Conservation (phyloP, 176 grass and related monocot genomes). For the Ensete glaucum region DNA sequence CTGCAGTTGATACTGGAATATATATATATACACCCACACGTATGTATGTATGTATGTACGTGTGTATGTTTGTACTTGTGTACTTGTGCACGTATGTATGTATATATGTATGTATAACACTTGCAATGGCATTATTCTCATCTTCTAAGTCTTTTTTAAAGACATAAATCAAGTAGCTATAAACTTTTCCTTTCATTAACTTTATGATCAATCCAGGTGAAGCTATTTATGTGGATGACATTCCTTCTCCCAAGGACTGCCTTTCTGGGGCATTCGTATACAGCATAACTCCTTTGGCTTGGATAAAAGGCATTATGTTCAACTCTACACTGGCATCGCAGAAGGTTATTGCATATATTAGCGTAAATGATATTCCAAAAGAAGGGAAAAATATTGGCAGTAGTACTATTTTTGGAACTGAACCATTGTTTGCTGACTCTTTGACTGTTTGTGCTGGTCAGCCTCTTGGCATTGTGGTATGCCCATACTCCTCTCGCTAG, state of each 20-base stretch:
- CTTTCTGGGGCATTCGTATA: slow-evolving; percentile 87
- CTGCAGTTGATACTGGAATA: no score
- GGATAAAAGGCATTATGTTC: slow-evolving; percentile 47
- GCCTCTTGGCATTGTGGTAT: slow-evolving; percentile 73
- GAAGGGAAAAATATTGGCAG: slow-evolving; percentile 53
- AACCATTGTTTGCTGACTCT: slow-evolving; percentile 52
- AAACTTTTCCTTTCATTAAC: background rate
- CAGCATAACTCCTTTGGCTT: slow-evolving; percentile 59
- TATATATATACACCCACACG: no score
- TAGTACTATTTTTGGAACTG: slow-evolving; percentile 26
- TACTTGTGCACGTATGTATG: no score
- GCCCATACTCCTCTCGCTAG: background rate
- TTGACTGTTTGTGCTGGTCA: slow-evolving; percentile 66
- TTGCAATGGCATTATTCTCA: background rate
- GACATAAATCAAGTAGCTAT: background rate
- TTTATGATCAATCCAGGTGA: slow-evolving; percentile 37
- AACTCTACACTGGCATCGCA: slow-evolving; percentile 44
- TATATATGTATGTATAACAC: no score
- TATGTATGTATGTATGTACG: no score
- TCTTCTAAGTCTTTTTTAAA: background rate
- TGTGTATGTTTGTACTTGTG: no score
- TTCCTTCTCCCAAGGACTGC: slow-evolving; percentile 71
- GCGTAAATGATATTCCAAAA: slow-evolving; percentile 61
- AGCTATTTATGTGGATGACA: slow-evolving; percentile 80
- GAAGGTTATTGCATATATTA: slow-evolving; percentile 49